These are phyloP conservation scores for Cyclotella atomus DNA, from an alignment of 108 stramenopile species.

Conservation along the genomic window DNA sequence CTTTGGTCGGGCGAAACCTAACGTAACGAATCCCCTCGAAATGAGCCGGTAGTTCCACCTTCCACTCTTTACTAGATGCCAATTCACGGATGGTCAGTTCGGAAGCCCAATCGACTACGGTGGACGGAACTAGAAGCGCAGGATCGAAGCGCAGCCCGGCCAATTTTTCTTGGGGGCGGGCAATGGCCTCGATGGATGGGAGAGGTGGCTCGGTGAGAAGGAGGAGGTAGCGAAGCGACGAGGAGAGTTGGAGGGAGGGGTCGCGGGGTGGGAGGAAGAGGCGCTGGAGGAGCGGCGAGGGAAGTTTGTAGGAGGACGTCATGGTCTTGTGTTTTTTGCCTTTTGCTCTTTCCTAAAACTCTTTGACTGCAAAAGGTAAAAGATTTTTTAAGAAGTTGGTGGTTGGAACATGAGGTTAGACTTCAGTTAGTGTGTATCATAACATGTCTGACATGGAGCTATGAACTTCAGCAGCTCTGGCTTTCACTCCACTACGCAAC, in stretches of 20 bases:
- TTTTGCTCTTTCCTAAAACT: no score
- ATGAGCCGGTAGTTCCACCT: constrained; percentile 18
- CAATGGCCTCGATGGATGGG: constrained; percentile 36
- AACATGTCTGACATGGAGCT: constrained; percentile 7
- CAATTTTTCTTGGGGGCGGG: constrained; percentile 42
- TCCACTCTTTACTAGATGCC: background rate
- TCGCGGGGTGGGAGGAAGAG: constrained; percentile 26
- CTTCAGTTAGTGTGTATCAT: no score
- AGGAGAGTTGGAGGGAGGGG: constrained; percentile 21
- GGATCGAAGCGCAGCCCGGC: constrained; percentile 50
- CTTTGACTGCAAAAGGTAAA: no score
- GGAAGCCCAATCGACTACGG: constrained; percentile 26
- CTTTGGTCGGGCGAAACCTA: constrained; percentile 21
- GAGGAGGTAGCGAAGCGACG: constrained; percentile 25
- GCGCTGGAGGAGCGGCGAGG: constrained; percentile 32
- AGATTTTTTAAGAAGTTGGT: no score
- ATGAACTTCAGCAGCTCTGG: constrained; percentile 29
- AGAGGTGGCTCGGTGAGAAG: constrained; percentile 39
- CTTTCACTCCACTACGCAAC: constrained; percentile 18
- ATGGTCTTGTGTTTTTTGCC: no score
- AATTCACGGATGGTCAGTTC: constrained; percentile 23
- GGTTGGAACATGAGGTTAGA: no score
- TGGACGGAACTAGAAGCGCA: constrained; percentile 15
- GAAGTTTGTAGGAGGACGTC: constrained; percentile 20
- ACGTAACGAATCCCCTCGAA: constrained; percentile 42